A percentile compares a stretch with the other conserved stretches of the same genome.
phyloP scores from a whole-genome alignment of 2,329 filamentous ascomycete species.

The Ilyonectria sp. region DNA sequence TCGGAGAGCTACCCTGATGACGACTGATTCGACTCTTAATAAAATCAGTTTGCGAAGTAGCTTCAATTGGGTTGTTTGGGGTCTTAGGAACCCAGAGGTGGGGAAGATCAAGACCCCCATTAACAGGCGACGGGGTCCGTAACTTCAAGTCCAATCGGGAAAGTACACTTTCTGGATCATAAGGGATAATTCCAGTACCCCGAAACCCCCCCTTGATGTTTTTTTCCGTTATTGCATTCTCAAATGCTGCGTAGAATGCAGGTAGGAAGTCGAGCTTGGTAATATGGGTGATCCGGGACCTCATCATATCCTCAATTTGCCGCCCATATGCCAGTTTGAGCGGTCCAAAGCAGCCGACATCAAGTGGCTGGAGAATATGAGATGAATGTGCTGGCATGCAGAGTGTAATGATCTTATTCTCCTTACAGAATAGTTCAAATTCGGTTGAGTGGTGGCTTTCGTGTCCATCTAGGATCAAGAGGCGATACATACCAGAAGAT shows the following conservation, averaged over 20 bases:
- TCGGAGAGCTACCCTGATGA: conserved; percentile 21
- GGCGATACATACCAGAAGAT: too few species aligned
- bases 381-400: neutral
- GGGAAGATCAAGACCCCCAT: neutral
- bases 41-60: conserved; percentile 18
- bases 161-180: conserved; percentile 20
- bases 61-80: conserved; percentile 23
- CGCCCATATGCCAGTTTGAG: neutral
- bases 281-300: conserved; percentile 19
- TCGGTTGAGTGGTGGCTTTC: too few species aligned
- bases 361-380: conserved; percentile 8
- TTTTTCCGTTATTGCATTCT: conserved; percentile 9
- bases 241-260: conserved; percentile 19
- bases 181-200: conserved; percentile 18
- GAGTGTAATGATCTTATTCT: too few species aligned
- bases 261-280: conserved; percentile 22
- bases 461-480: too few species aligned
- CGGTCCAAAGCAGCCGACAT: neutral
- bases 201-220: neutral
- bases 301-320: too few species aligned
- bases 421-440: too few species aligned
- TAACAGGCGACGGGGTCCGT: conserved; percentile 21
- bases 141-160: conserved; percentile 20
- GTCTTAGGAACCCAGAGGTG: conserved; percentile 12
- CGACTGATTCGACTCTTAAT: conserved; percentile 18